Conservation (phyloP, 1,139 yeast species). For the Saccharomyces hybrid region DNA sequence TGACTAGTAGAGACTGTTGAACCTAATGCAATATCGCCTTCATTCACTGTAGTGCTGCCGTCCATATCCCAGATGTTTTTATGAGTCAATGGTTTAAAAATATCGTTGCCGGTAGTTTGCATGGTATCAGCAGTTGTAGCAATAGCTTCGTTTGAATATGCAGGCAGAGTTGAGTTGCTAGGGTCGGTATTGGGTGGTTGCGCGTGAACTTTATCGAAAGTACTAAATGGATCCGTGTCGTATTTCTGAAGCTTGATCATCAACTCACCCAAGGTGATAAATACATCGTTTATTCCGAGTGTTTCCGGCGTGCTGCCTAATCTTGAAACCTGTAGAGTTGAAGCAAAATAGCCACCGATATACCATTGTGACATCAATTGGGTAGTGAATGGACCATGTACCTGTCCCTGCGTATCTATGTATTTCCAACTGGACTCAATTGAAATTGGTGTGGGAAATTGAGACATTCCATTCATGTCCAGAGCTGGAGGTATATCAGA, state of each 20-base stretch:
- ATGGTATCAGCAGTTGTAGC: not conserved
- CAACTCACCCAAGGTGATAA: constrained; percentile 24
- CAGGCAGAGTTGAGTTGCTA: not conserved
- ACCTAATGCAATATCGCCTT: constrained; percentile 6
- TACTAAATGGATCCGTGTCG: constrained; percentile 23
- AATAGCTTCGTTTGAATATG: not conserved
- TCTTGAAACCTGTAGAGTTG: constrained; percentile 22
- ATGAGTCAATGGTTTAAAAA: not conserved
- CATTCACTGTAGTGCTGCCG: constrained; percentile 5
- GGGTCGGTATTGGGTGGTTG: not conserved
- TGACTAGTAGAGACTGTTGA: not conserved
- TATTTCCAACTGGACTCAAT: constrained; percentile 31
- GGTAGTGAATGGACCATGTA: constrained; percentile 32
- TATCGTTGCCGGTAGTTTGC: not conserved
- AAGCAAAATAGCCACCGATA: constrained; percentile 26
- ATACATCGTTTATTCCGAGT: constrained; percentile 21
- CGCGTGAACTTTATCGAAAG: constrained; percentile 16
- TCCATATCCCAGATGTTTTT: not conserved
- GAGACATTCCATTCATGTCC: not conserved
- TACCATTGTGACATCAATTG: constrained; percentile 30
- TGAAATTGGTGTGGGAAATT: constrained; percentile 14
- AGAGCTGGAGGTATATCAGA: not conserved
- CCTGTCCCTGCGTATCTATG: constrained; percentile 26
- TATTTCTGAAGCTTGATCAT: constrained; percentile 19
- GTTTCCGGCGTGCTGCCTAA: constrained; percentile 23